Conservation (phyloP, 345 rosid genomes). For the Eucalyptus coolabah region DNA sequence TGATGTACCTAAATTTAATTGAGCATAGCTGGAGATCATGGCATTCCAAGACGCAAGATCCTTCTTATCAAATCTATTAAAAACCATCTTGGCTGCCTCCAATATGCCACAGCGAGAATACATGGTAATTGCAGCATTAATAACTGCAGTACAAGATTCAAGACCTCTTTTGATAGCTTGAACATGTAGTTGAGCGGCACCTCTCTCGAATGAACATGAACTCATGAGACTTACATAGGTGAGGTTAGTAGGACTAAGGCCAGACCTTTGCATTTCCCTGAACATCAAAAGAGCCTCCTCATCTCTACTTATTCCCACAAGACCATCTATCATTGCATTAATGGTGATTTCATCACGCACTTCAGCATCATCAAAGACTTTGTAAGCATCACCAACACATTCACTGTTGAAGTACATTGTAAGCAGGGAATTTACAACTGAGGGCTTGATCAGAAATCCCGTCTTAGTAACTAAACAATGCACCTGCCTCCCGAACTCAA, state of each 20-base stretch:
- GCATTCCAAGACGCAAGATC: constrained; percentile 79
- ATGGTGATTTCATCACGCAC: constrained; percentile 42
- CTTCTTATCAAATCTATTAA: constrained; percentile 34
- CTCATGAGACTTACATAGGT: constrained; percentile 52
- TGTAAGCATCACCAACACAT: constrained; percentile 13
- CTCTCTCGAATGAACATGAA: constrained; percentile 13
- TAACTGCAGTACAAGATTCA: constrained; percentile 31
- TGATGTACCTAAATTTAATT: constrained; percentile 13
- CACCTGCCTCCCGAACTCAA: constrained; percentile 50
- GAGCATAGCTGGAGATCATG: constrained; percentile 53
- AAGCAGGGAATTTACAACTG: constrained; percentile 56
- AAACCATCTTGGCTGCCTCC: constrained; percentile 19
- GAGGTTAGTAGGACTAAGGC: constrained; percentile 42
- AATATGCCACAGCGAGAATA: constrained; percentile 30
- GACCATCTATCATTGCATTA: constrained; percentile 68
- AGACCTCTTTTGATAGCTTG: constrained; percentile 44
- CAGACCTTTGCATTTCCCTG: constrained; percentile 29
- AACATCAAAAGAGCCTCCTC: constrained; percentile 30
- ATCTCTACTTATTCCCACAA: constrained; percentile 19
- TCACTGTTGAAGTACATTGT: constrained; percentile 52
- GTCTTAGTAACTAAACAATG: constrained; percentile 47
- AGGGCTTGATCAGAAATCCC: constrained; percentile 26
- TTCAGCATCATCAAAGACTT: constrained; percentile 39
- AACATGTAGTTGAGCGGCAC: constrained; percentile 39
- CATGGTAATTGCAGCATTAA: constrained; percentile 59